Evolutionary conservation across 768 basidiomycete genomes (phyloP).

Genomic region (Boletus reticulatus): DNA sequence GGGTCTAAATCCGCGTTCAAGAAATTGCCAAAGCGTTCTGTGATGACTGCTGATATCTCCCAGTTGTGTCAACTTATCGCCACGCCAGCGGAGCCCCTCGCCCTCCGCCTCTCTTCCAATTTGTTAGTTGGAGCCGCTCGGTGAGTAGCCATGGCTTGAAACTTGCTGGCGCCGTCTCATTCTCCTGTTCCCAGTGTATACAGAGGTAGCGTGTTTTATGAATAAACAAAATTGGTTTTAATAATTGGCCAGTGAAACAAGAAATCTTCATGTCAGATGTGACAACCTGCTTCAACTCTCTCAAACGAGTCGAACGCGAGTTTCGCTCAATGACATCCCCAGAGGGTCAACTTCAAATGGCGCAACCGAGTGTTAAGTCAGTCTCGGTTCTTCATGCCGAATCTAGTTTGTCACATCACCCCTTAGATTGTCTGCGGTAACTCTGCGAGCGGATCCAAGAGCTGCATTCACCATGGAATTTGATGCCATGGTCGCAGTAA

Average conservation of each 20-base stretch:
- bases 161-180: not conserved
- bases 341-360: slow-evolving; percentile 66
- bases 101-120: slow-evolving; percentile 83
- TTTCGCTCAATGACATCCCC: slow-evolving; percentile 43
- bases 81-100: slow-evolving; percentile 82
- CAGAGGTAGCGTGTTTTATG: slow-evolving; percentile 36
- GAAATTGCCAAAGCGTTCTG: slow-evolving; percentile 77
- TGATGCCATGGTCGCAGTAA: slow-evolving; percentile 61
- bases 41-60: slow-evolving; percentile 81
- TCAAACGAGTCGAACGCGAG: slow-evolving; percentile 79
- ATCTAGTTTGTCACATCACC: not conserved
- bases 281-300: slow-evolving; percentile 66
- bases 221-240: not conserved
- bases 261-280: slow-evolving; percentile 83
- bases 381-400: slow-evolving; percentile 11
- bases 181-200: slow-evolving; percentile 38
- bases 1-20: slow-evolving; percentile 86
- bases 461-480: slow-evolving; percentile 54
- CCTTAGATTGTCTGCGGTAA: slow-evolving; percentile 48
- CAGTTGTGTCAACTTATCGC: slow-evolving; percentile 79
- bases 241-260: slow-evolving; percentile 61
- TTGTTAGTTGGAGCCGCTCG: slow-evolving; percentile 87
- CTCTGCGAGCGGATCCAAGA: slow-evolving; percentile 50
- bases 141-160: slow-evolving; percentile 39
- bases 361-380: slow-evolving; percentile 63